Conservation (phyloP, 2,329 filamentous ascomycete species). For the Pyrenochaeta sp. region DNA sequence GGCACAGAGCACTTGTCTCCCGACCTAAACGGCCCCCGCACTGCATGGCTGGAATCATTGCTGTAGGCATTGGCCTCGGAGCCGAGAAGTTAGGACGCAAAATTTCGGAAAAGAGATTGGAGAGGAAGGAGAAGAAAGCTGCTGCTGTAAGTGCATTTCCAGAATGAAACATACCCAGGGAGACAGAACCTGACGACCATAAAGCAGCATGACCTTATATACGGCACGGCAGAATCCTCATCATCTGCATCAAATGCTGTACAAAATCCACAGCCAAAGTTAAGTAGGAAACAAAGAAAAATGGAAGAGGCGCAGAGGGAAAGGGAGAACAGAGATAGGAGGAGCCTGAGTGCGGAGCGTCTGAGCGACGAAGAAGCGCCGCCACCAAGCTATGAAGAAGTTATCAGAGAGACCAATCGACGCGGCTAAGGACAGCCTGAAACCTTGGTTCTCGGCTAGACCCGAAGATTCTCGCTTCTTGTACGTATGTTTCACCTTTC, state of each 20-base stretch:
- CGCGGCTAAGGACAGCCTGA: neutral
- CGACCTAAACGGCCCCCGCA: conserved; percentile 12
- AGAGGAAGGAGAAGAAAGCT: conserved; percentile 32
- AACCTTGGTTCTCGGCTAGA: neutral
- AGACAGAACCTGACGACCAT: too few species aligned
- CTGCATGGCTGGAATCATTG: conserved; percentile 32
- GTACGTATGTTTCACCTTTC: too few species aligned
- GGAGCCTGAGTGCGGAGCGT: conserved; percentile 22
- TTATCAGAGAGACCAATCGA: conserved; percentile 5
- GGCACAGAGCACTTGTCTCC: neutral
- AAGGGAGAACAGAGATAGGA: conserved; percentile 8
- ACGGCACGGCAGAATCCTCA: conserved; percentile 13
- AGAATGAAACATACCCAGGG: too few species aligned
- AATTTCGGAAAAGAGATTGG: conserved; percentile 31
- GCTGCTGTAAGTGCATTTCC: conserved; percentile 24
- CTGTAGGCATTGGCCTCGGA: conserved; percentile 26
- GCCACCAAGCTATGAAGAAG: conserved; percentile 21
- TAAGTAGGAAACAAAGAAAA: conserved; percentile 21
- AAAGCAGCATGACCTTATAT: conserved; percentile 23
- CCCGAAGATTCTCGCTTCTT: neutral
- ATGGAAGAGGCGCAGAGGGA: conserved; percentile 13
- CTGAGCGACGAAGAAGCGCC: conserved; percentile 18
- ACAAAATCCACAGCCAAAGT: conserved; percentile 4
- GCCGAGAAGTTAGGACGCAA: conserved; percentile 27
- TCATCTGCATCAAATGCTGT: conserved; percentile 10